Evolutionary conservation across 306 rosid species (phyloP).

Genomic region (Dryas alaskensis): DNA sequence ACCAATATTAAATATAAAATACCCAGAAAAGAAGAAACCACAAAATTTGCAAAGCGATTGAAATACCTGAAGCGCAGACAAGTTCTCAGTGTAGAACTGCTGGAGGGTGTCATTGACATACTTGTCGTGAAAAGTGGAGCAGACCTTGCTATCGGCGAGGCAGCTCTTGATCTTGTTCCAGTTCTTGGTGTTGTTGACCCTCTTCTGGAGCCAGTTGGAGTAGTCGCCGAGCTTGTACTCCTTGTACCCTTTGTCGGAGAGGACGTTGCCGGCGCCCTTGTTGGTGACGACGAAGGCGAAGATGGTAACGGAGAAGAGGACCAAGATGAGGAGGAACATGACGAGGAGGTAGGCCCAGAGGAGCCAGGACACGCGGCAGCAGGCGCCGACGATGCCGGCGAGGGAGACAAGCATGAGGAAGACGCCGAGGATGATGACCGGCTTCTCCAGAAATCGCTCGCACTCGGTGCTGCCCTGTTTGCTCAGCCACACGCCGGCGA

Average conservation of each 20-base stretch:
- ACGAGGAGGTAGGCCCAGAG: constrained; percentile 74
- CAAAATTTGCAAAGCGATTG: background rate
- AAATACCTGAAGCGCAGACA: constrained; percentile 70
- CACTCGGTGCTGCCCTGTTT: constrained; percentile 57
- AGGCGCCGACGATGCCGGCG: constrained; percentile 74
- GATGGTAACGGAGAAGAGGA: constrained; percentile 56
- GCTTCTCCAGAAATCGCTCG: constrained; percentile 58
- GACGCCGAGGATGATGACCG: constrained; percentile 58
- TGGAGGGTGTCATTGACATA: constrained; percentile 19
- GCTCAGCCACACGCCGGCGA: constrained; percentile 61
- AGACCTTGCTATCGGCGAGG: constrained; percentile 48
- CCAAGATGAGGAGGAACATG: constrained; percentile 73
- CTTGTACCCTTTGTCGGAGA: constrained; percentile 51
- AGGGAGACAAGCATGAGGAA: constrained; percentile 62
- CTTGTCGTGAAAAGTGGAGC: constrained; percentile 20
- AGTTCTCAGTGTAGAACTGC: constrained; percentile 29
- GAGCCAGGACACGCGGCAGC: constrained; percentile 59
- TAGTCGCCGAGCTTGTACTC: constrained; percentile 82
- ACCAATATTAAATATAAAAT: background rate
- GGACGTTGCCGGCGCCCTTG: constrained; percentile 53
- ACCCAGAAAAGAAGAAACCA: background rate
- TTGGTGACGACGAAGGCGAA: constrained; percentile 68
- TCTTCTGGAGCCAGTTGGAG: constrained; percentile 76
- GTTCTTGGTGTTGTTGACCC: constrained; percentile 43
- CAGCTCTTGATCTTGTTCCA: constrained; percentile 75